phyloP scores from a whole-genome alignment of 305 asterid genomes.

The Solanum hybrid region DNA sequence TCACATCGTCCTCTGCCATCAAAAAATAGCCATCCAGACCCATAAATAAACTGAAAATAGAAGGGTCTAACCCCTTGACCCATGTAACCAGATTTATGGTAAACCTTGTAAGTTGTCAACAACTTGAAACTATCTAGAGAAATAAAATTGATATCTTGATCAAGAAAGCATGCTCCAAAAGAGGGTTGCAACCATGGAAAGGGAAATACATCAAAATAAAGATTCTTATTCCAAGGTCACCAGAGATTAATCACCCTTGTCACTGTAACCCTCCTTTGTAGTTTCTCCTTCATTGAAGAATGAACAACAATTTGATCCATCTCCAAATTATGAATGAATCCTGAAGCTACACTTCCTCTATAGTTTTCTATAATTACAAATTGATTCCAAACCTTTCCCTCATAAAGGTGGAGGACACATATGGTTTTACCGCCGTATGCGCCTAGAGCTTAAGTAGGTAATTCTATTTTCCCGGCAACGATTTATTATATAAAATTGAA shows the following conservation, averaged over 20 bases:
- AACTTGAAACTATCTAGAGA: not conserved
- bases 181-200: not conserved
- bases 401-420: not conserved
- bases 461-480: not conserved
- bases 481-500: not conserved
- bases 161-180: not conserved
- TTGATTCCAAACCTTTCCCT: not conserved
- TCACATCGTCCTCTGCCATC: slow-evolving; percentile 57
- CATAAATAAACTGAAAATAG: slow-evolving; percentile 18
- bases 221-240: not conserved
- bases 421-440: not conserved
- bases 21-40: slow-evolving; percentile 24
- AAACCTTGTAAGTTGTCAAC: not conserved
- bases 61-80: not conserved
- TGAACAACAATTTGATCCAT: not conserved
- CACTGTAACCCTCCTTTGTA: not conserved
- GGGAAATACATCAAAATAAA: not conserved
- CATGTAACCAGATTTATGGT: not conserved
- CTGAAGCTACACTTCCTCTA: not conserved
- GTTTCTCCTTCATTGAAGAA: not conserved
- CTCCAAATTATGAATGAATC: not conserved
- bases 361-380: not conserved
- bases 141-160: not conserved
- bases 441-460: not conserved
- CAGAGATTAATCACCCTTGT: not conserved